Base-by-base conservation (phyloP, 306 rosid genomes). In the Ziziphus jujuba region DNA sequence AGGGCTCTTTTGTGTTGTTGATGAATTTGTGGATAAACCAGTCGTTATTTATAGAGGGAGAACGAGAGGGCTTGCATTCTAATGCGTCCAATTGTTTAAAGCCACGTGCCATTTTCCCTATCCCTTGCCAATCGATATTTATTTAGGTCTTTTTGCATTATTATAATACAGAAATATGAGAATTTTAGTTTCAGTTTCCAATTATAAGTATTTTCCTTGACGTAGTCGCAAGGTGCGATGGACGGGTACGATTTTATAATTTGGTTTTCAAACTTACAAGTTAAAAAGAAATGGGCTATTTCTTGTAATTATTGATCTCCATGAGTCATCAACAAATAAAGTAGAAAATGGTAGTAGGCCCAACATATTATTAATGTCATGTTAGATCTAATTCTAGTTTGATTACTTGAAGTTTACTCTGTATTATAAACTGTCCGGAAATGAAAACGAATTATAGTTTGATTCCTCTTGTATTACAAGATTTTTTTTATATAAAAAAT, bases 11-110 rank as follows among this genome's bases (percentile, higher is more conserved):
- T n/a, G n/a, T n/a, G 55, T 66, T 23, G 31, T 14, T 24, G 14
- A 11, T 25, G 67, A 40, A 21, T 21, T 40, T 17, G 45, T 11
- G 4, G 38, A 25, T 47, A 44, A 40, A 17, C 15, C 17, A 20
- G 52, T 22, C 52, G 48, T 55, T 69, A 78, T 73, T 73, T 78
- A 78, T 78, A 78, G 76, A 50, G 35, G 14, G 53, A 51, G 45
- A 14, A n/a, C 13, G 22, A 45, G 61, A 22, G 43, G 47, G 12
- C 66, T 52, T 5, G n/a, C 38, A 15, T 55, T 55, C 62, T 13
- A n/a, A 24, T 20, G 20, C 56, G 31, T 16, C 81, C 71, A 14
- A 23, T 15, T 24, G 19, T 35, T 19, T 24, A 16, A 19, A 16
- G 74, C 49, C 56, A 72, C 52, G 74, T 77, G 71, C 38, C 21